Percentiles rank a stretch among this genome's conserved stretches.
These are phyloP conservation scores for Neoboletus magnificus DNA, from an alignment of 768 basidiomycete species.

Conservation along the genomic window DNA sequence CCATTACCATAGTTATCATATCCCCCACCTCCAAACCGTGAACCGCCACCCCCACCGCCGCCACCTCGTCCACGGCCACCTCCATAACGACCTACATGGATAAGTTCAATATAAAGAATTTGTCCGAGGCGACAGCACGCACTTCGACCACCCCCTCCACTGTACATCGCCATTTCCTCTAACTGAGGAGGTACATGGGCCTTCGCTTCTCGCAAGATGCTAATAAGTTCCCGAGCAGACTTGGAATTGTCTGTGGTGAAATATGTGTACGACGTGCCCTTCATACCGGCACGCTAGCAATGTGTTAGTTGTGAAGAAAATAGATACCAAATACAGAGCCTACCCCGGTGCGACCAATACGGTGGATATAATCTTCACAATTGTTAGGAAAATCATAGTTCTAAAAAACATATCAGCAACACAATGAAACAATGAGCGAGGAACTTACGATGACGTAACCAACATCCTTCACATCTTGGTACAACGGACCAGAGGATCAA, in stretches of 20 bases:
- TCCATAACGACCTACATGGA: conserved; percentile 55
- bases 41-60: conserved; percentile 18
- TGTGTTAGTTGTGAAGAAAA: conserved; percentile 14
- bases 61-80: conserved; percentile 35
- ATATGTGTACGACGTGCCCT: conserved; percentile 91
- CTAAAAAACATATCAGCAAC: conserved; percentile 37
- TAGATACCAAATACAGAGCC: conserved; percentile 20
- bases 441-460: conserved; percentile 88
- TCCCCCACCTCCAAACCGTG: conserved; percentile 23
- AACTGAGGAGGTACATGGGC: conserved; percentile 83
- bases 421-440: conserved; percentile 1
- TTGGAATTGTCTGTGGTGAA: conserved; percentile 97
- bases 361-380: conserved; percentile 97
- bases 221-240: conserved; percentile 86
- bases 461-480: conserved; percentile 96
- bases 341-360: conserved; percentile 96
- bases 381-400: conserved; percentile 99
- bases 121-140: conserved; percentile 20
- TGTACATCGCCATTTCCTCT: conserved; percentile 88
- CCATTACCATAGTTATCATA: conserved; percentile 22
- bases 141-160: conserved; percentile 77
- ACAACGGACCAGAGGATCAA: conserved; percentile 30
- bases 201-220: conserved; percentile 85
- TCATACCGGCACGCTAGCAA: conserved; percentile 81
- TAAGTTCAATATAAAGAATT: neutral